Evolutionary conservation across 768 basidiomycete genomes (phyloP), one percentile per base, ranked within the genome.

Genomic region (Coprinopsis marcescibilis): DNA sequence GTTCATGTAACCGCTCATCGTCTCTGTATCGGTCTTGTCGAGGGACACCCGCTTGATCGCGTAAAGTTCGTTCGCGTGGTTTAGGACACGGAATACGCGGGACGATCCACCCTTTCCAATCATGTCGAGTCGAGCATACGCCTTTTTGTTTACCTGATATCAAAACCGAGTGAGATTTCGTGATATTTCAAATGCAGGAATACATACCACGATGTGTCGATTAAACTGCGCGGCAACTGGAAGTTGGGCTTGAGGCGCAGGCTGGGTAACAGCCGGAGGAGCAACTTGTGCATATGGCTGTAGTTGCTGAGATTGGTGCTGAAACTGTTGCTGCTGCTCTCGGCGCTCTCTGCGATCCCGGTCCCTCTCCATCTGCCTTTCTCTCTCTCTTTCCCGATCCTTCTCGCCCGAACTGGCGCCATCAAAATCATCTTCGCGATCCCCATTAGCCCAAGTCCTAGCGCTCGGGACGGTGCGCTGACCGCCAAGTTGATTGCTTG

Each of bases 81-180:
- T 87, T 60, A 97, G 73, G 6, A 96, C 93, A 19, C 91, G 85
- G 63, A 84, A 99, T 32, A 99, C 95, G 39, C 89, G 85, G n/a
- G 93, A 96, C 7, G 92, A 86, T 0, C 95, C 95, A 34, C 95
- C 95, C 58, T 85, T 89, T 32, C 95, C 95, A 45, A 98, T 83
- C 66, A 89, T 72, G 59, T 92, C 89, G 2, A 97, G 74, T 2
- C 90, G 82, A 23, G 83, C 83, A 52, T 97, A 97, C 0, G 75
- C 64, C 56, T 81, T 85, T 61, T 82, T 87, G 70, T 94, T 94
- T 24, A 91, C 83, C 81, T 81, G 50, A 10, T 48, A 20, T 29
- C 15, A 4, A 7, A 7, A 43, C 40, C 12, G 40, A 37, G 21
- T 10, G 21, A 13, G 41, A 39, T 24, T 27, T 7, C 1, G 5